These are phyloP conservation scores for Penicillium sp. DNA, from an alignment of 2,329 filamentous ascomycete genomes.

Conservation along the genomic window DNA sequence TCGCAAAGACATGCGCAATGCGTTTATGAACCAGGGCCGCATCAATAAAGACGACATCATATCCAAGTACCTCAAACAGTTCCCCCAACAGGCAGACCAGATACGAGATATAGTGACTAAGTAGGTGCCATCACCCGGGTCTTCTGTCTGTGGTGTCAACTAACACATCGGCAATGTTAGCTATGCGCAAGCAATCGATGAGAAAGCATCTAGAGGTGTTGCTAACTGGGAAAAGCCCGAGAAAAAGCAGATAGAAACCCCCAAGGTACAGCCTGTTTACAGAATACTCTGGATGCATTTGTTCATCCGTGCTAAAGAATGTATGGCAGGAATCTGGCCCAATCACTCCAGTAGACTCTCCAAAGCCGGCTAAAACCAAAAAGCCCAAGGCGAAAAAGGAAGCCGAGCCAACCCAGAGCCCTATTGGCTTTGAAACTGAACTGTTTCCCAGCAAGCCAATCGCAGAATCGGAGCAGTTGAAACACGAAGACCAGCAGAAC, in stretches of 20 bases:
- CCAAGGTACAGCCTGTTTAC: background rate
- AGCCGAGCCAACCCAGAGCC: background rate
- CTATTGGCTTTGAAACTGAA: background rate
- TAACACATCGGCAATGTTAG: background rate
- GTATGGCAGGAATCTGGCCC: background rate
- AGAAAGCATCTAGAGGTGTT: conserved; percentile 4
- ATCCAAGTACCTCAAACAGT: background rate
- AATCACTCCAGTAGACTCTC: background rate
- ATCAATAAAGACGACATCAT: conserved; percentile 7
- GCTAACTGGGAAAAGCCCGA: background rate
- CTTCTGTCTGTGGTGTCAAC: background rate
- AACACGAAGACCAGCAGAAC: background rate
- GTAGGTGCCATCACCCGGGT: background rate
- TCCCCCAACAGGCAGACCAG: background rate
- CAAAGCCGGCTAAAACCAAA: background rate
- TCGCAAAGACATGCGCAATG: conserved; percentile 13
- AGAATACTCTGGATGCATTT: background rate
- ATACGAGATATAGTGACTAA: conserved; percentile 4
- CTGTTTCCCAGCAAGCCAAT: background rate
- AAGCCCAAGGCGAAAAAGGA: conserved; percentile 1
- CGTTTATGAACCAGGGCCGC: background rate
- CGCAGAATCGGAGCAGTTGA: background rate
- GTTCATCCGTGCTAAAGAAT: background rate
- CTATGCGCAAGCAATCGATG: conserved; percentile 7
- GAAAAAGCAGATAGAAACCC: background rate